Evolutionary conservation across 106 monocot species (phyloP), one percentile per base, ranked within the genome.

Genomic region (Allium cepa): DNA sequence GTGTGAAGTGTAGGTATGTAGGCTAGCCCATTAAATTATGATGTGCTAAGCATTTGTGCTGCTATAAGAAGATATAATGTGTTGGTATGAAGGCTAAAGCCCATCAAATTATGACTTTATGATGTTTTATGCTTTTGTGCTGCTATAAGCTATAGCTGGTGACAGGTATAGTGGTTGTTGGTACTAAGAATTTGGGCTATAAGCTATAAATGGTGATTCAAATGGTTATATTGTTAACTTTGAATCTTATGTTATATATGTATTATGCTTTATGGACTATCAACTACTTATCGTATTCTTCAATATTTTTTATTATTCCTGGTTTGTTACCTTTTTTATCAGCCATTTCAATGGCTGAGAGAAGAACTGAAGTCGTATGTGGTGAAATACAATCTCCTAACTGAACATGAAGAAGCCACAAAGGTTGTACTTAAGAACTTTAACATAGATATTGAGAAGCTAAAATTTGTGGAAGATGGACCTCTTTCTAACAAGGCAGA

Each of bases 301-400:
- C 36, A 36, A 36, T 55, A 11, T 15, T 55, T 15, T 11, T 11
- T 3, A 15, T 0, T 55, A 3, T 55, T 12, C 53, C 11, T 15
- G 0, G 11, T 62, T 6, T 36, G 46, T 22, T 22, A 0, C 22
- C 22, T 22, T 22, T 22, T 22, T 22, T 22, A 62, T 62, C 17
- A 94, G 90, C 88, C 87, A 59, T 26, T 88, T 22, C 77, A 87
- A 72, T 78, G 83, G 57, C 53, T 91, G 56, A 75, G 77, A 1
- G 91, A 94, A 11, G 94, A 94, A 58, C 83, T 94, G 7, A 91
- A 88, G 69, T 64, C 87, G n/a, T 94, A 94, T 67, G 73, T 81
- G 12, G 17, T 27, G 28, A 62, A 65, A 27, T 75, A 94, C 65
- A 79, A 81, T 51, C 79, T 94, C 63, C 51, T 77, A 26, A 22